Conservation (phyloP, 345 rosid genomes). For the Boechera retrofracta region DNA sequence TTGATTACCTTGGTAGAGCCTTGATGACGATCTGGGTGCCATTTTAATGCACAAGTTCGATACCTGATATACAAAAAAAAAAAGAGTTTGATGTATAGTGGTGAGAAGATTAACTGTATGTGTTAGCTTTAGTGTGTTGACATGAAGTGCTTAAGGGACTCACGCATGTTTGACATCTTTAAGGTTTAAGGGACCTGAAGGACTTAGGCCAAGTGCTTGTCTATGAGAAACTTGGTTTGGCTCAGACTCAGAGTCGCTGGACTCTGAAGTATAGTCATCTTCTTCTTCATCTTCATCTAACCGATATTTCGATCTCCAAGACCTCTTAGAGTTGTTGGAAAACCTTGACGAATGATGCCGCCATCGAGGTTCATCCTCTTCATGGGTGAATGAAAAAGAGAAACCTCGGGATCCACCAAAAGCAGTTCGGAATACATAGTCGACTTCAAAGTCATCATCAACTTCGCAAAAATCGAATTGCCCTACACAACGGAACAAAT, state of each 20-base stretch:
- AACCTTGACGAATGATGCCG: constrained; percentile 42
- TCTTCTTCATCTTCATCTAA: constrained; percentile 57
- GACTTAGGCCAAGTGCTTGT: constrained; percentile 74
- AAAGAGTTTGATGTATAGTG: background rate
- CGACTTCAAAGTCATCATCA: constrained; percentile 58
- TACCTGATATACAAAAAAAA: constrained; percentile 53
- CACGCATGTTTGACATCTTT: constrained; percentile 87
- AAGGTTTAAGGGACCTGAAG: constrained; percentile 76
- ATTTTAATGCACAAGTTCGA: constrained; percentile 81
- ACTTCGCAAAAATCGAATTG: constrained; percentile 67
- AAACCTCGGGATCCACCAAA: constrained; percentile 65
- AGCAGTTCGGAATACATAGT: constrained; percentile 63
- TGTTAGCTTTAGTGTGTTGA: constrained; percentile 15
- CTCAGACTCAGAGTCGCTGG: constrained; percentile 48
- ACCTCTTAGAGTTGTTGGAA: constrained; percentile 50
- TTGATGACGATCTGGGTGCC: constrained; percentile 99
- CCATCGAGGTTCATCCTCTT: constrained; percentile 58
- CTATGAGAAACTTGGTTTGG: constrained; percentile 65
- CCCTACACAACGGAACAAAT: constrained; percentile 49
- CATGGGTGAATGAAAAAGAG: constrained; percentile 66
- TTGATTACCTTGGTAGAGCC: constrained; percentile 80
- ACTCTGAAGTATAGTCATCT: constrained; percentile 63
- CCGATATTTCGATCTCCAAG: constrained; percentile 52
- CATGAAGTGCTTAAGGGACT: constrained; percentile 41
- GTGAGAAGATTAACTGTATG: constrained; percentile 18